Conservation (phyloP, 345 rosid genomes). For the Dimocarpus longan region DNA sequence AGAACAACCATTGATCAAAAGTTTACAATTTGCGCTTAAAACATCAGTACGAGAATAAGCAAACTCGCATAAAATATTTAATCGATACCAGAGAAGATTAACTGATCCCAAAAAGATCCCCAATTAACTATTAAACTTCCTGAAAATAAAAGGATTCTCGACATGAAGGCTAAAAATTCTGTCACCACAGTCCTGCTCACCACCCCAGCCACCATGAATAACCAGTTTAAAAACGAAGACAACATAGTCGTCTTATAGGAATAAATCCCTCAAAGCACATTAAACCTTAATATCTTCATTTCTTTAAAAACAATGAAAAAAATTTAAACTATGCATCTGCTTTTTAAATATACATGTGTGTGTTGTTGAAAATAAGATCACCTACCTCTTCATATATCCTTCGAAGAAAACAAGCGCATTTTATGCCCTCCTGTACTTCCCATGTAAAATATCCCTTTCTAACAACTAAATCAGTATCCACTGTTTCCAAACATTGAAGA, state of each 20-base stretch:
- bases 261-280: background rate
- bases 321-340: background rate
- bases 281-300: background rate
- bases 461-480: slow-evolving; percentile 32
- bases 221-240: too few species aligned
- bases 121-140: background rate
- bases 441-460: slow-evolving; percentile 45
- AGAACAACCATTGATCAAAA: background rate
- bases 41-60: background rate
- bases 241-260: background rate
- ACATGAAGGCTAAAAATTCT: too few species aligned
- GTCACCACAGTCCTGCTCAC: background rate
- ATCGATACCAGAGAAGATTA: background rate
- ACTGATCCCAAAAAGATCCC: background rate
- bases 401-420: slow-evolving; percentile 74
- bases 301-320: background rate
- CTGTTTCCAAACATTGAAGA: slow-evolving; percentile 73
- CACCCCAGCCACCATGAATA: background rate
- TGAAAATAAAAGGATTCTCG: too few species aligned
- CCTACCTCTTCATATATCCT: slow-evolving; percentile 96
- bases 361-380: slow-evolving; percentile 2
- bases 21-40: background rate
- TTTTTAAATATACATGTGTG: background rate
- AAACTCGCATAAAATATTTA: background rate
- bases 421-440: slow-evolving; percentile 63